These are phyloP conservation scores for Achaetomium macrosporum DNA, from an alignment of 2,329 filamentous ascomycete species.

Conservation along the genomic window DNA sequence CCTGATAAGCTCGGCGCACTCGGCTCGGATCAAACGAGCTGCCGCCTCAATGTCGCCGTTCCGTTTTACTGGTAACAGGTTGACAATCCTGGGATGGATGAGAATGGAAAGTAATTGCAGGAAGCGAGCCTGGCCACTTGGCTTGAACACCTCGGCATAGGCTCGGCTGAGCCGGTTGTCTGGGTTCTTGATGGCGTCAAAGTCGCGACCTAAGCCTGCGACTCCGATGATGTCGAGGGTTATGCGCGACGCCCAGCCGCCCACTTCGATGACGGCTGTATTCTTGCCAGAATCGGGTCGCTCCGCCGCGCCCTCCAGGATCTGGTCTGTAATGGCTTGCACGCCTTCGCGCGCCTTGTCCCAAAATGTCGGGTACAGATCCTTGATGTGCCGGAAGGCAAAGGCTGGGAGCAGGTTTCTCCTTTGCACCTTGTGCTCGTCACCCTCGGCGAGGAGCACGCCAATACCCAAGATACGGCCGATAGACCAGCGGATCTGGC, in stretches of 20 bases:
- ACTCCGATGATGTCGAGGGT: constrained; percentile 72
- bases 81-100: constrained; percentile 57
- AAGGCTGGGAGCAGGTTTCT: constrained; percentile 79
- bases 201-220: constrained; percentile 66
- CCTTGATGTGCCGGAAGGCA: constrained; percentile 77
- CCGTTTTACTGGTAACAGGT: constrained; percentile 59
- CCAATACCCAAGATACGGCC: constrained; percentile 63
- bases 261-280: constrained; percentile 48
- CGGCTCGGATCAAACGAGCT: constrained; percentile 53
- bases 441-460: constrained; percentile 78
- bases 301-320: constrained; percentile 38
- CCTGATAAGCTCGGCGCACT: constrained; percentile 62
- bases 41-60: constrained; percentile 60
- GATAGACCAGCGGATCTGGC: constrained; percentile 47
- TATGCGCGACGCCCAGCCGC: constrained; percentile 58
- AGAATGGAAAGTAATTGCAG: constrained; percentile 56
- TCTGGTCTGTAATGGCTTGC: constrained; percentile 50
- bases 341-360: constrained; percentile 64
- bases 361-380: constrained; percentile 83
- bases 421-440: constrained; percentile 77
- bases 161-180: constrained; percentile 52
- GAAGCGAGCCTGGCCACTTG: constrained; percentile 45
- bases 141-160: constrained; percentile 52
- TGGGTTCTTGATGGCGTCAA: constrained; percentile 58
- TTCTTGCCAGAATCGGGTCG: constrained; percentile 24